Evolutionary conservation across 768 basidiomycete genomes (phyloP).

Genomic region (Boletus bicolor): DNA sequence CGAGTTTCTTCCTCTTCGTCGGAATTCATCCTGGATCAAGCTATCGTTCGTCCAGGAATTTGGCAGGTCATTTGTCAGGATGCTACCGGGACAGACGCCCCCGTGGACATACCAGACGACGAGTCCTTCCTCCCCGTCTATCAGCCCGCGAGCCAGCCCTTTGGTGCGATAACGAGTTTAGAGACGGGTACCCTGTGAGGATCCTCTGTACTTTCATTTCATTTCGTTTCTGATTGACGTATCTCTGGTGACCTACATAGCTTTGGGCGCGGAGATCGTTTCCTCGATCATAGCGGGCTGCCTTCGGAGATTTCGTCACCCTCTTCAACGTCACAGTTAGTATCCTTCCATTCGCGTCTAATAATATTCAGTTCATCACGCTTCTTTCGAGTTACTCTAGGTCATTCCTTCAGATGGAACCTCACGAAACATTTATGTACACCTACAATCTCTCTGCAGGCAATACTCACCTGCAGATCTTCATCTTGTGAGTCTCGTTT

Average conservation of each 20-base stretch:
- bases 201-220: neutral
- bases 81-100: neutral
- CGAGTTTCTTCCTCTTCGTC: neutral
- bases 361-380: slow-evolving; percentile 7
- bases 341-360: slow-evolving; percentile 2
- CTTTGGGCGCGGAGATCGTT: slow-evolving; percentile 1
- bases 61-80: slow-evolving; percentile 26
- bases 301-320: slow-evolving; percentile 7
- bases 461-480: slow-evolving; percentile 44
- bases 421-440: slow-evolving; percentile 32
- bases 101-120: neutral
- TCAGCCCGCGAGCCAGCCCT: slow-evolving; percentile 4
- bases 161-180: neutral
- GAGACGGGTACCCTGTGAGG: slow-evolving; percentile 4
- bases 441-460: slow-evolving; percentile 47
- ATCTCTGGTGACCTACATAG: neutral
- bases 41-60: slow-evolving; percentile 13
- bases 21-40: slow-evolving; percentile 15
- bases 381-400: slow-evolving; percentile 10
- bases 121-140: slow-evolving; percentile 25
- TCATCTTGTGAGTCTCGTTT: slow-evolving; percentile 45
- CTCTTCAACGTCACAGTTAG: slow-evolving; percentile 4
- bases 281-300: slow-evolving; percentile 4
- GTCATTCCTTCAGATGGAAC: slow-evolving; percentile 27
- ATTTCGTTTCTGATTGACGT: neutral